Base-by-base conservation (phyloP, 305 asterid species). In the Fraxinus latifolia region DNA sequence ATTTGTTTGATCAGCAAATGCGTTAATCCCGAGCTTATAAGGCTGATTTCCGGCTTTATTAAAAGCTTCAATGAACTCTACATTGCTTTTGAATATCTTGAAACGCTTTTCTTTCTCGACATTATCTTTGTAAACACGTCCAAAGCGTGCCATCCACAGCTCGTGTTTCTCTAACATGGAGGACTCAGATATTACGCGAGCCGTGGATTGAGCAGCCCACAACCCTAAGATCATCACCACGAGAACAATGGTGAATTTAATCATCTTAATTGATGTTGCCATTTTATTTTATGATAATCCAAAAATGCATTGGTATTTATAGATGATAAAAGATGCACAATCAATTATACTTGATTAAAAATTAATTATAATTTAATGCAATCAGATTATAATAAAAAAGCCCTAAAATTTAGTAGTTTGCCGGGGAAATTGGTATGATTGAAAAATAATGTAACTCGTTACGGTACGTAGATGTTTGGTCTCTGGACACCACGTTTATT, bases 1-100 rank as follows among this genome's bases (percentile, higher is more conserved):
- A 44, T 88, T 88, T 2, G 90, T 87, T 36, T 80, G 87, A 34
- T 92, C 96, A 2, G 91, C 90, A 79, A 87, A 92, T 77, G 87
- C 87, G 50, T 90, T 92, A 81, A 90, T 11, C 12, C 88, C 88
- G 1, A 92, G 87, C 77, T 80, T 86, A 81, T 89, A 92, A 2
- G 83, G 79, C 79, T 62, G 74, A 19, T 47, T 82, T 36, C 79
- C 91, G 0, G 37, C 89, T 82, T 58, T 74, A 33, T 90, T 90
- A 32, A 86, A 88, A 39, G 74, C 77, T 23, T 89, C 89, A 0
- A 92, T 84, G 62, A 82, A 86, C 34, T 83, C 86, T 2, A 60
- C 88, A 5, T 91, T 91, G 3, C 80, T 36, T 78, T 84, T 84
- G 80, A 90, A 91, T 68, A 86, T 86, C 33, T 76, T 75, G 86